phyloP scores from a whole-genome alignment of 129 eudicot species.

The Tagetes patula region DNA sequence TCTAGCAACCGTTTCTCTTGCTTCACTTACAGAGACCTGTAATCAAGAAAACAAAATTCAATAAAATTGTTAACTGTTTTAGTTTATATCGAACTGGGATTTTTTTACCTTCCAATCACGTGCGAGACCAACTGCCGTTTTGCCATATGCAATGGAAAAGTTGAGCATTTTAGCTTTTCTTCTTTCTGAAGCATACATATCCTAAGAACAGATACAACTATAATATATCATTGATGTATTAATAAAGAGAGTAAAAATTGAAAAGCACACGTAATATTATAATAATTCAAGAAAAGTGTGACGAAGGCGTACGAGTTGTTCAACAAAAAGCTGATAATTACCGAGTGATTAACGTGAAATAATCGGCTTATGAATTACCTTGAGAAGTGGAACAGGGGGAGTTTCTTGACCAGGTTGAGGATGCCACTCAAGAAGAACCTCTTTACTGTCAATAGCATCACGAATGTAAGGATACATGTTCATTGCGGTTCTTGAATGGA shows the following conservation, averaged over 20 bases:
- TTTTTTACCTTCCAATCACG: slow-evolving; percentile 87
- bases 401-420: slow-evolving; percentile 87
- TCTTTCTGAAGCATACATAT: slow-evolving; percentile 93
- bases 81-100: not conserved
- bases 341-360: not conserved
- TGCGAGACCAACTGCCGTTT: slow-evolving; percentile 75
- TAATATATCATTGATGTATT: not conserved
- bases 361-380: slow-evolving; percentile 39
- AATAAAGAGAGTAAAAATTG: not conserved
- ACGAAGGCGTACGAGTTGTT: not conserved
- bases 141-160: slow-evolving; percentile 97
- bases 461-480: slow-evolving; percentile 95
- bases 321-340: not conserved
- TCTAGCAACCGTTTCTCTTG: slow-evolving; percentile 76
- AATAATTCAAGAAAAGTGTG: not conserved
- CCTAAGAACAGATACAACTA: slow-evolving; percentile 38
- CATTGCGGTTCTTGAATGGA: slow-evolving; percentile 99
- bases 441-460: slow-evolving; percentile 62
- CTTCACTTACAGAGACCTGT: slow-evolving; percentile 88
- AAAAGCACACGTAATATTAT: not conserved
- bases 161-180: slow-evolving; percentile 98
- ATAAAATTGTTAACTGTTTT: not conserved
- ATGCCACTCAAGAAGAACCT: slow-evolving; percentile 95
- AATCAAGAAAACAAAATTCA: not conserved
- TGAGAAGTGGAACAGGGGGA: slow-evolving; percentile 91